Evolutionary conservation across 1,139 yeast species (phyloP).

Genomic region (Sugiyamaella pinicola): DNA sequence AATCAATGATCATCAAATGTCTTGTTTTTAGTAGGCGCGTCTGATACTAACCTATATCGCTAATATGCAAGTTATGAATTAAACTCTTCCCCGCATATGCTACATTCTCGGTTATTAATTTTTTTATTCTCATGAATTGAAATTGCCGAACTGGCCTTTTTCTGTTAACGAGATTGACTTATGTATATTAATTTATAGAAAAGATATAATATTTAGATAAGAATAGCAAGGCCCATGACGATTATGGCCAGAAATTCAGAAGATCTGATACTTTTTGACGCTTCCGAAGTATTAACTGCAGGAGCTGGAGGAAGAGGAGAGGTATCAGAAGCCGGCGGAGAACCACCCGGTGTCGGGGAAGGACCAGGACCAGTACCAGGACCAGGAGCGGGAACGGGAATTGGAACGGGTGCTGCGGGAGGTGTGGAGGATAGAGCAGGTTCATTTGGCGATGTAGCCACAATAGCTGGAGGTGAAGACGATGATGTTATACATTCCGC

Average conservation of each 20-base stretch:
- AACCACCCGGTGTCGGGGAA: not conserved
- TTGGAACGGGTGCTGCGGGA: too few relatives aligned
- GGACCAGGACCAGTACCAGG: too few relatives aligned
- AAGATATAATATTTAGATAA: not conserved
- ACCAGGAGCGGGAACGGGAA: too few relatives aligned
- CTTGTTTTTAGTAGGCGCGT: not conserved
- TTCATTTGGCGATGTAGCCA: too few relatives aligned
- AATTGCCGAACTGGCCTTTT: not conserved
- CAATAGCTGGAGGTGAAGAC: too few relatives aligned
- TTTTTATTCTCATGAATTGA: not conserved
- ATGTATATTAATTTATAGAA: not conserved
- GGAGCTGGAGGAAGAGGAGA: conserved; percentile 16
- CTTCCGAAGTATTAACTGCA: conserved; percentile 8
- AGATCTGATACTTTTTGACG: not conserved
- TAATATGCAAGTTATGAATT: not conserved
- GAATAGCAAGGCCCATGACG: conserved; percentile 2
- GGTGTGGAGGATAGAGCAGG: too few relatives aligned
- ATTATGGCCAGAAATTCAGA: not conserved
- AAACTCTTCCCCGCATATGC: not conserved
- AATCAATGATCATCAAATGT: not conserved
- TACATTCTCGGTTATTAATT: not conserved
- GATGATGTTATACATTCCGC: not conserved
- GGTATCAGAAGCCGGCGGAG: conserved; percentile 1
- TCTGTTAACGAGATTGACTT: too few relatives aligned
- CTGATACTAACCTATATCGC: not conserved